phyloP scores from a whole-genome alignment of 768 basidiomycete species.

The Tylopilus felleus region DNA sequence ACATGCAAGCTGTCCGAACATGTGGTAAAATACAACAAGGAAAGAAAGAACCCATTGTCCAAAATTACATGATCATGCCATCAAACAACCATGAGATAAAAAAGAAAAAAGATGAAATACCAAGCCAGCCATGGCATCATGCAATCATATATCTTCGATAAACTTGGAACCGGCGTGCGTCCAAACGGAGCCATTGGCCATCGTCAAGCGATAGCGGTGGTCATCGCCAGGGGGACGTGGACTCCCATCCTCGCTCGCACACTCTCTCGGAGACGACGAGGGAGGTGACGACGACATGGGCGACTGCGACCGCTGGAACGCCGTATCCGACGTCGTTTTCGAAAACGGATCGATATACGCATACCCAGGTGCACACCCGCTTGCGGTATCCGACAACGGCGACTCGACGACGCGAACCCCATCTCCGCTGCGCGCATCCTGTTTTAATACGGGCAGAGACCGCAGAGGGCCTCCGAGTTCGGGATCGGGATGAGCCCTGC shows the following conservation, averaged over 20 bases:
- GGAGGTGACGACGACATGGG: conserved; percentile 27
- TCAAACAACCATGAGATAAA: background rate
- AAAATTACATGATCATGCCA: background rate
- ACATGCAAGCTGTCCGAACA: background rate
- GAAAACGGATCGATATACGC: conserved; percentile 22
- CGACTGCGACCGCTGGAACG: conserved; percentile 25
- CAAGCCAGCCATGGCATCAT: background rate
- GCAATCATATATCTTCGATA: conserved; percentile 36
- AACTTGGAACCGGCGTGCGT: conserved; percentile 48
- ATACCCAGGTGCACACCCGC: conserved; percentile 10
- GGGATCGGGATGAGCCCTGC: background rate
- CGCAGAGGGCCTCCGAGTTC: background rate
- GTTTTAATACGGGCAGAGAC: conserved; percentile 1
- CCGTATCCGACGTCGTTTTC: conserved; percentile 11
- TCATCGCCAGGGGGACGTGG: conserved; percentile 3
- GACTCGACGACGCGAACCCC: conserved; percentile 23
- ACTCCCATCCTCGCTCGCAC: conserved; percentile 14
- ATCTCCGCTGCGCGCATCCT: background rate
- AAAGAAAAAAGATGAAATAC: background rate
- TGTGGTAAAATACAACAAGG: background rate
- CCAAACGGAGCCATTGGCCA: conserved; percentile 31
- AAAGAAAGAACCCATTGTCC: too few species aligned
- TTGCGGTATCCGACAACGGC: conserved; percentile 22
- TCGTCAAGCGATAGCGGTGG: conserved; percentile 19
- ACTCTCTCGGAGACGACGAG: conserved; percentile 22